A percentile compares a stretch with the other conserved stretches of the same genome.
Conservation (phyloP, 1,139 yeast genomes). For the Yarrowia galli region DNA sequence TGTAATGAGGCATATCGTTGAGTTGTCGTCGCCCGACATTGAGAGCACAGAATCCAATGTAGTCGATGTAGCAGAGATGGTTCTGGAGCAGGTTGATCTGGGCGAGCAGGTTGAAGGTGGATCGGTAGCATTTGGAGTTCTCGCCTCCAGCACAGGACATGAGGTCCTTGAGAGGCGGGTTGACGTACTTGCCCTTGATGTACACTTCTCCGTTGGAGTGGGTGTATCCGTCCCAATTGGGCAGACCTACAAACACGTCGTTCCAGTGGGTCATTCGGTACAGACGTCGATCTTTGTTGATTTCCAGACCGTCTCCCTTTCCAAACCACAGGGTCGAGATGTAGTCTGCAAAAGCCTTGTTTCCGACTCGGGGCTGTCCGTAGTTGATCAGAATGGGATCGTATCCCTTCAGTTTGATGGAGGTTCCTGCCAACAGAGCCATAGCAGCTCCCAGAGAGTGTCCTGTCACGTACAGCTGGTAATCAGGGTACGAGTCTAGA, state of each 20-base stretch:
- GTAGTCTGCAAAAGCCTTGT: constrained; percentile 58
- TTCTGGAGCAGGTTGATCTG: constrained; percentile 19
- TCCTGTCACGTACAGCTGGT: constrained; percentile 64
- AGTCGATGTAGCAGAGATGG: constrained; percentile 13
- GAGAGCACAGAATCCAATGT: constrained; percentile 14
- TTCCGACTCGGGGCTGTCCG: constrained; percentile 71
- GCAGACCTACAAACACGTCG: constrained; percentile 41
- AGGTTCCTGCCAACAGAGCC: constrained; percentile 66
- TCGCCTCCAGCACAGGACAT: constrained; percentile 12
- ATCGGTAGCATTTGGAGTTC: constrained; percentile 9
- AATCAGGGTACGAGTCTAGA: constrained; percentile 55
- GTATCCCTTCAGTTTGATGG: constrained; percentile 60
- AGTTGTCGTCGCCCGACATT: neutral
- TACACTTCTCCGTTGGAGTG: constrained; percentile 42
- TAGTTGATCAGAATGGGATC: constrained; percentile 62
- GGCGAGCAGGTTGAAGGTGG: neutral
- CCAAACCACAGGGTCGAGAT: constrained; percentile 57
- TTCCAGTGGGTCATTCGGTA: constrained; percentile 41
- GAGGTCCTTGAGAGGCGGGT: constrained; percentile 8
- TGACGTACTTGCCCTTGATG: constrained; percentile 26
- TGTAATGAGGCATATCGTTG: neutral
- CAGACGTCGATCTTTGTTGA: constrained; percentile 20
- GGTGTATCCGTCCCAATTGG: constrained; percentile 39
- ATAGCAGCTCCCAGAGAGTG: constrained; percentile 80
- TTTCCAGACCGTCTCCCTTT: constrained; percentile 9